Conservation (phyloP, 2,329 filamentous ascomycete species). For the Chrysosporium queenslandicum region DNA sequence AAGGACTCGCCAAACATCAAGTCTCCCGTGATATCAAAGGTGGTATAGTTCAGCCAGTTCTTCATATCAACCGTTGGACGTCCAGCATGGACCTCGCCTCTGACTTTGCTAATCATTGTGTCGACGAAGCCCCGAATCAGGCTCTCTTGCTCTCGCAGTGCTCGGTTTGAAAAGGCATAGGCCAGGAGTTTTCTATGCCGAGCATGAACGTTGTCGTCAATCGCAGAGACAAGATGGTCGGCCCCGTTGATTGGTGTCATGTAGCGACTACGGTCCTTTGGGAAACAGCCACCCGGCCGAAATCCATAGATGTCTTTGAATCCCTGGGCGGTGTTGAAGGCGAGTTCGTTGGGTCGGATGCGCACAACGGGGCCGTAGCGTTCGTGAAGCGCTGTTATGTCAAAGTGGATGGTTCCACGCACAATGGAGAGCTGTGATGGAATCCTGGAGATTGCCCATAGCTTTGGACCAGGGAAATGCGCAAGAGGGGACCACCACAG, state of each 20-base stretch:
- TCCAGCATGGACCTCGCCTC: conserved; percentile 11
- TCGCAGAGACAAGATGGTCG: conserved; percentile 4
- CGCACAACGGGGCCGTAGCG: conserved; percentile 26
- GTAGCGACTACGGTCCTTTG: conserved; percentile 8
- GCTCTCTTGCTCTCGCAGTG: conserved; percentile 30
- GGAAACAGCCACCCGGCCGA: conserved; percentile 9
- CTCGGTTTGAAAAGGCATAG: conserved; percentile 35
- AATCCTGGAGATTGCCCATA: conserved; percentile 15
- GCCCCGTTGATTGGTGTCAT: not conserved
- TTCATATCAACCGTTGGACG: conserved; percentile 20
- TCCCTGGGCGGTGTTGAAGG: conserved; percentile 21
- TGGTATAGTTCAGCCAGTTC: conserved; percentile 27
- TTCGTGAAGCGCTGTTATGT: conserved; percentile 22
- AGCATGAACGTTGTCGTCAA: conserved; percentile 4
- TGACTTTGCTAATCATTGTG: conserved; percentile 24
- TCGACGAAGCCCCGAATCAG: conserved; percentile 27
- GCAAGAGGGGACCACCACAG: conserved; percentile 22
- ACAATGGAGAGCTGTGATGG: conserved; percentile 15
- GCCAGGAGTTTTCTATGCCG: conserved; percentile 23
- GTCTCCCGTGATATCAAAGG: conserved; percentile 29
- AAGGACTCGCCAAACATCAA: conserved; percentile 27
- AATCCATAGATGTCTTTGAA: conserved; percentile 26
- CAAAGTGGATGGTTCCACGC: conserved; percentile 19
- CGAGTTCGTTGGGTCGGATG: conserved; percentile 24
- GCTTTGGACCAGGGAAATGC: conserved; percentile 20